These are phyloP conservation scores for Anethum foeniculum DNA, from an alignment of 140 eudicot species.

Conservation along the genomic window DNA sequence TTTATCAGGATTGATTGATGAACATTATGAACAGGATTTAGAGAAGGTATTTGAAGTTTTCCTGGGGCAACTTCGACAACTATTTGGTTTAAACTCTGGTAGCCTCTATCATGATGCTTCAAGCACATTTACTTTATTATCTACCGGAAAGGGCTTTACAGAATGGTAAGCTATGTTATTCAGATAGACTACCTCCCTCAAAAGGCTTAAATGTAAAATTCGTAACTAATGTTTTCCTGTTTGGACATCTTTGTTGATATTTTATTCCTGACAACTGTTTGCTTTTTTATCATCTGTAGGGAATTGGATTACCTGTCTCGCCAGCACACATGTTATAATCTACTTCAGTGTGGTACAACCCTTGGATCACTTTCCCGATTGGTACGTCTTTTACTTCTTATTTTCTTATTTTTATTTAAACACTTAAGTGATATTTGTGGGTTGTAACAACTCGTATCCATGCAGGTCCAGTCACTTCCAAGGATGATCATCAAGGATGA, in stretches of 20 bases:
- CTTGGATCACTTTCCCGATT: constrained; percentile 97
- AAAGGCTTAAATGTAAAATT: not conserved
- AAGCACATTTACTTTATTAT: constrained; percentile 47
- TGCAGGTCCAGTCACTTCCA: constrained; percentile 97
- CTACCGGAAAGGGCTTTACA: constrained; percentile 81
- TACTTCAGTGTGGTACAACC: constrained; percentile 80
- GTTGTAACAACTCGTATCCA: constrained; percentile 16
- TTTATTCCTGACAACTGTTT: not conserved
- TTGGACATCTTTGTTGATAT: not conserved
- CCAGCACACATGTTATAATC: constrained; percentile 88
- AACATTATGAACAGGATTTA: constrained; percentile 48
- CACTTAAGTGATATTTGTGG: constrained; percentile 3
- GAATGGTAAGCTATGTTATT: constrained; percentile 21
- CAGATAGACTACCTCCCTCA: not conserved
- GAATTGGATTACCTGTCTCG: constrained; percentile 89
- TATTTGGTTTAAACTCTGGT: constrained; percentile 77
- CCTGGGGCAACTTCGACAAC: constrained; percentile 85
- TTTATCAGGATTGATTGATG: constrained; percentile 11
- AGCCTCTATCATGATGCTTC: constrained; percentile 48
- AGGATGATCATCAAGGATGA: constrained; percentile 96
- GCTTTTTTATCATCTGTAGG: constrained; percentile 38
- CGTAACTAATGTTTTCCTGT: not conserved
- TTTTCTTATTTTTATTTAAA: not conserved
- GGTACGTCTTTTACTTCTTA: constrained; percentile 36
- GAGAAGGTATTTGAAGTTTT: constrained; percentile 66